phyloP scores from a whole-genome alignment of 805 yeast species.

The Wickerhamiella lipophila region DNA sequence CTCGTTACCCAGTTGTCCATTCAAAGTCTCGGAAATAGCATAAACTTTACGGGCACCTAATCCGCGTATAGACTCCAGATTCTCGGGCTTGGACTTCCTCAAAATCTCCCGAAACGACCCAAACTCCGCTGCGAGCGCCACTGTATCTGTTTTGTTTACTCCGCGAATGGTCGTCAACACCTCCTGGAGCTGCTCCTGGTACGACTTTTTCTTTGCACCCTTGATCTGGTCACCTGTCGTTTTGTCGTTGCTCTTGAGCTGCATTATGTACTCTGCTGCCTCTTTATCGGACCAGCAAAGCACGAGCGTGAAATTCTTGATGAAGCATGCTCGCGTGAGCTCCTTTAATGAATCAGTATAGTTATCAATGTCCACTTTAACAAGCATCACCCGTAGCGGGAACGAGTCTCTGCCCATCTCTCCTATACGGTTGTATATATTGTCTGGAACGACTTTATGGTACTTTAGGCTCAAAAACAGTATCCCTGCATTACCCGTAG shows the following conservation, averaged over 20 bases:
- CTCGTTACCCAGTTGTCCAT: conserved; percentile 3
- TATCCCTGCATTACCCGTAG: conserved; percentile 24
- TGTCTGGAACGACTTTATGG: conserved; percentile 32
- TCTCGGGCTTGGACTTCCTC: conserved; percentile 14
- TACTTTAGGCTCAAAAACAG: conserved; percentile 29
- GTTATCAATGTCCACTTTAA: conserved; percentile 32
- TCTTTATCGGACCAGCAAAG: conserved; percentile 30
- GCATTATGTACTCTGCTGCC: conserved; percentile 29
- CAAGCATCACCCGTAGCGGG: conserved; percentile 27
- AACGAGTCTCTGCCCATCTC: conserved; percentile 25
- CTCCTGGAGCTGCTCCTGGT: conserved; percentile 27
- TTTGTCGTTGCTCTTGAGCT: conserved; percentile 25
- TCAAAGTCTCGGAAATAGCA: background rate
- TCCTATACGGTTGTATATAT: conserved; percentile 29
- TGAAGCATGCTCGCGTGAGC: conserved; percentile 27
- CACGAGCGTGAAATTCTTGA: conserved; percentile 26
- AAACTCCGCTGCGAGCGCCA: conserved; percentile 25
- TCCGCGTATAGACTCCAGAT: conserved; percentile 1
- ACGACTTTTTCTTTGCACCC: conserved; percentile 24
- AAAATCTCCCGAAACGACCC: conserved; percentile 27
- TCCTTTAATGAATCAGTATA: conserved; percentile 27
- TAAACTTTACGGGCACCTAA: conserved; percentile 5
- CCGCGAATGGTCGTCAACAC: conserved; percentile 28
- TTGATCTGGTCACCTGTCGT: conserved; percentile 27
- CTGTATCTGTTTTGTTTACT: conserved; percentile 30